Conservation (phyloP, 495 filamentous ascomycete species). For the Tuber melanosporum region DNA sequence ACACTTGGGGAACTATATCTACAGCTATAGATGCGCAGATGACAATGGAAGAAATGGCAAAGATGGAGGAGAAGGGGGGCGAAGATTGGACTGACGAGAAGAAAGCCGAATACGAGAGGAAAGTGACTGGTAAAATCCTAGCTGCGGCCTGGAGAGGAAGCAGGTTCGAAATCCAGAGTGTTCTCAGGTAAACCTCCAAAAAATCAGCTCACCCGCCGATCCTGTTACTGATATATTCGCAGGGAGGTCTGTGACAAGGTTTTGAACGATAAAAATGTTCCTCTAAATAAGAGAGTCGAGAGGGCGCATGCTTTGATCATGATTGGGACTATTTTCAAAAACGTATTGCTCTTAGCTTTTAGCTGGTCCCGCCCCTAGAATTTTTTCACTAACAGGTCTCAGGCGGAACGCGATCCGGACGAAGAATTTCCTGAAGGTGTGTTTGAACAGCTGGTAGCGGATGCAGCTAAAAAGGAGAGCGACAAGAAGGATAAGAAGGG, state of each 20-base stretch:
- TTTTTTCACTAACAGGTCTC: constrained; percentile 25
- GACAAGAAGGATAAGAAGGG: constrained; percentile 66
- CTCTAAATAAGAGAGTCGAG: constrained; percentile 77
- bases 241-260: constrained; percentile 50
- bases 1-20: constrained; percentile 95
- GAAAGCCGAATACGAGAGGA: constrained; percentile 89
- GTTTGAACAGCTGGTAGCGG: constrained; percentile 95
- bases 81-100: constrained; percentile 99
- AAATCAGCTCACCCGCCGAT: neutral
- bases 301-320: constrained; percentile 82
- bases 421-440: constrained; percentile 99
- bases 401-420: constrained; percentile 87
- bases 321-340: constrained; percentile 77
- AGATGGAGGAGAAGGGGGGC: constrained; percentile 86
- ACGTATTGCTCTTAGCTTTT: constrained; percentile 53
- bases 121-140: constrained; percentile 96
- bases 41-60: constrained; percentile 99
- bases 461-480: constrained; percentile 89
- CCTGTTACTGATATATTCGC: neutral
- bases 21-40: constrained; percentile 97
- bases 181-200: constrained; percentile 58
- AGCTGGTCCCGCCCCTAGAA: constrained; percentile 7
- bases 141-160: constrained; percentile 94
- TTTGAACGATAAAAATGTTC: constrained; percentile 71
- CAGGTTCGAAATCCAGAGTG: constrained; percentile 97